Base-by-base conservation (phyloP, 2,329 filamentous ascomycete genomes). In the Penicillium capsulatum region DNA sequence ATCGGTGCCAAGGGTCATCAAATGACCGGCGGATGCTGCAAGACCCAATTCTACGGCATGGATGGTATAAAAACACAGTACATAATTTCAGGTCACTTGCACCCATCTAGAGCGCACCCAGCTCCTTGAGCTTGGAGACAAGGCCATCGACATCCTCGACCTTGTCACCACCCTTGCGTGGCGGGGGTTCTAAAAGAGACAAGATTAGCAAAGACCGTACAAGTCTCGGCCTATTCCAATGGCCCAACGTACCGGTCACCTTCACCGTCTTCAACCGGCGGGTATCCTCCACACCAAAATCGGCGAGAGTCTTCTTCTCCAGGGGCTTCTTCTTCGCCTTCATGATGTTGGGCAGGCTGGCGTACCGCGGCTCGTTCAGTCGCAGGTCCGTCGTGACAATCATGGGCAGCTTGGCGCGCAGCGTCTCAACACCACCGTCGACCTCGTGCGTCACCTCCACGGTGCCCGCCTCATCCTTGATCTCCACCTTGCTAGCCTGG, bases 261-360 rank as follows among this genome's bases (percentile, higher is more conserved):
- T 92, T 92, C 55, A 97, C 60, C 38, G 88, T 86, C 80, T 92
- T 95, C 64, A 98, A 69, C 57, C 90, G 77, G 68, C 77, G 81
- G 65, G 77, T 76, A 36, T 78, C 79, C 56, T 89, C 82, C 30
- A 95, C 69, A 2, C 86, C 87, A 65, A 86, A 85, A 62, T 98
- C 92, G 41, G 73, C 77, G 64, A 96, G 66, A 51, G 78, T 87
- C 77, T 88, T 84, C 84, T 96, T 97, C 59, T 92, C 88, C 56
- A 98, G 62, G 61, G 86, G 86, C 84, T 98, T 98, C 86, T 97
- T 98, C 85, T 98, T 98, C 37, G 92, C 92, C 83, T 97, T 98
- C 92, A 98, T 98, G 52, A 98, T 97, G 65, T 97, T 97, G 35
- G 90, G 91, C 78, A 98, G 67, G 68, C 81, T 95, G 15, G 91